phyloP scores from a whole-genome alignment of 805 yeast genomes.

The Ogataea parapolymorpha region DNA sequence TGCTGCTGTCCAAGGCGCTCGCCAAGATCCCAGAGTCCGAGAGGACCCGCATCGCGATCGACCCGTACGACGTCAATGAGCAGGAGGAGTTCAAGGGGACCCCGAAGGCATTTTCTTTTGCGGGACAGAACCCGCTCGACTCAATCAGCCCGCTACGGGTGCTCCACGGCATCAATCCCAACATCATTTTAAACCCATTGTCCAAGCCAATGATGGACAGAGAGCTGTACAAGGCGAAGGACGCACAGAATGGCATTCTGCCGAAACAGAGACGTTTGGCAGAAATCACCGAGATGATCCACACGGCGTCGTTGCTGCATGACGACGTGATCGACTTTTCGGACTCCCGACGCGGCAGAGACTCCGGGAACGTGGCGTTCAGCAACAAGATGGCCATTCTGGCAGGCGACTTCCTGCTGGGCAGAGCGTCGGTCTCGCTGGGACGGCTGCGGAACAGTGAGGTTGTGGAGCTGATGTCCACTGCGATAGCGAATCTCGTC shows the following conservation, averaged over 20 bases:
- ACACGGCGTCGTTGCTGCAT: conserved; percentile 91
- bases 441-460: conserved; percentile 94
- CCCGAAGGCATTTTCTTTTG: conserved; percentile 50
- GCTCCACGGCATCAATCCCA: conserved; percentile 88
- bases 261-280: conserved; percentile 96
- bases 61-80: conserved; percentile 59
- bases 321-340: conserved; percentile 95
- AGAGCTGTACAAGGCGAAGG: conserved; percentile 50
- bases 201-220: conserved; percentile 73
- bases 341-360: conserved; percentile 85
- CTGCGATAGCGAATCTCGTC: conserved; percentile 93
- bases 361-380: conserved; percentile 89
- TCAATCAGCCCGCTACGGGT: conserved; percentile 78
- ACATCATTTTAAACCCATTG: conserved; percentile 74
- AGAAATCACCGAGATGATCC: conserved; percentile 97
- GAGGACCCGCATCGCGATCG: conserved; percentile 62
- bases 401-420: conserved; percentile 94
- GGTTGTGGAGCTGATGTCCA: conserved; percentile 91
- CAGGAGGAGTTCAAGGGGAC: conserved; percentile 63
- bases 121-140: conserved; percentile 57
- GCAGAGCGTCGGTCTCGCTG: conserved; percentile 94
- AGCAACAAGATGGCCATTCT: conserved; percentile 96
- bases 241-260: conserved; percentile 67
- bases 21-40: conserved; percentile 67
- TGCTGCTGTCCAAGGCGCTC: conserved; percentile 78